Percentiles rank a stretch among this genome's conserved stretches.
Evolutionary conservation across 495 filamentous ascomycete genomes (phyloP).

Genomic region (Aspergillus sparsus): DNA sequence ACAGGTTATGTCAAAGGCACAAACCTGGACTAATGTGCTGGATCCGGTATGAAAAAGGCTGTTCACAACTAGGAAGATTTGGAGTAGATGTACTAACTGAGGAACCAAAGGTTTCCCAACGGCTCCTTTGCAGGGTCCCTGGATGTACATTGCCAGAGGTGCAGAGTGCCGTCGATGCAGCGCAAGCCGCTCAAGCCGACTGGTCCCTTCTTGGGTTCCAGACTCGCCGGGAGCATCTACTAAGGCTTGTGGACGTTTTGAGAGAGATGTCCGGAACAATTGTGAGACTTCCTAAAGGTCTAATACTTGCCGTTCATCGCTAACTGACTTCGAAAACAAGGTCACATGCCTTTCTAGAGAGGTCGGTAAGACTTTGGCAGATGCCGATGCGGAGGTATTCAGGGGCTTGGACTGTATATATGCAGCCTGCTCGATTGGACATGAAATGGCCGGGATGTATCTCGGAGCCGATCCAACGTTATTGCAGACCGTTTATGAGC

Average conservation of each 20-base stretch:
- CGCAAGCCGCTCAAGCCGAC: conserved; percentile 25
- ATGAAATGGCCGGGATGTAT: conserved; percentile 34
- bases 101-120: conserved; percentile 23
- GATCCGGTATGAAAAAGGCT: conserved; percentile 26
- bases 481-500: conserved; percentile 31
- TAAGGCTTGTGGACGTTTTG: conserved; percentile 27
- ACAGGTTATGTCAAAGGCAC: conserved; percentile 27
- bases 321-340: not conserved
- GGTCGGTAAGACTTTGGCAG: conserved; percentile 31
- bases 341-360: conserved; percentile 25
- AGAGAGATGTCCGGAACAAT: conserved; percentile 26
- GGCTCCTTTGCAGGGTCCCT: conserved; percentile 27
- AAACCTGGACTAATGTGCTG: conserved; percentile 29
- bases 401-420: conserved; percentile 32
- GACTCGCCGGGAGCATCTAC: conserved; percentile 25
- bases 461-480: conserved; percentile 27
- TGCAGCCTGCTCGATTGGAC: conserved; percentile 32
- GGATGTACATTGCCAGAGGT: conserved; percentile 26
- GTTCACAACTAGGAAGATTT: not conserved
- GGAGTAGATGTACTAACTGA: not conserved
- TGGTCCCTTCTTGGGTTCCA: conserved; percentile 28
- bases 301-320: not conserved
- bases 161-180: conserved; percentile 30
- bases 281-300: conserved; percentile 16
- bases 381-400: conserved; percentile 32